Evolutionary conservation across 108 stramenopile genomes (phyloP).

Genomic region (Nitzschia sp.): DNA sequence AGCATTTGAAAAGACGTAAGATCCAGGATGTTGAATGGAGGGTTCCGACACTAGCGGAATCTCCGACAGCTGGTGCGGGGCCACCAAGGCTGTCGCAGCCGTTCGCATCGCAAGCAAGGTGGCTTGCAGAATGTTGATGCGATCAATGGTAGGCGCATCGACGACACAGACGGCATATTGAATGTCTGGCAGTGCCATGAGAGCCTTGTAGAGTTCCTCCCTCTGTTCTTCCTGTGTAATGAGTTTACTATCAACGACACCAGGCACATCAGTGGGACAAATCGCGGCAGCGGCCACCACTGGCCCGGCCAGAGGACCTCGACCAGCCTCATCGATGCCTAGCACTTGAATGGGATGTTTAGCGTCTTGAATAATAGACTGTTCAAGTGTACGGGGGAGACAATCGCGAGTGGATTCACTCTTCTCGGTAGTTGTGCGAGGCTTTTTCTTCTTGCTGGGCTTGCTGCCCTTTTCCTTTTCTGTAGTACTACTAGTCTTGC

Average conservation of each 20-base stretch:
- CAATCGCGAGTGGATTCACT: not conserved
- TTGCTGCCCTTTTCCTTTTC: too few relatives aligned
- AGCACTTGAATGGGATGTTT: conserved; percentile 2
- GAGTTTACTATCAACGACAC: conserved; percentile 91
- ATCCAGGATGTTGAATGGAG: conserved; percentile 49
- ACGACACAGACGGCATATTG: conserved; percentile 81
- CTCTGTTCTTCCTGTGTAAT: conserved; percentile 79
- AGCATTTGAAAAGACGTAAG: conserved; percentile 47
- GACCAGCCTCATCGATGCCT: conserved; percentile 93
- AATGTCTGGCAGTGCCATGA: conserved; percentile 52
- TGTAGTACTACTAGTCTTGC: too few relatives aligned
- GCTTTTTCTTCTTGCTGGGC: too few relatives aligned
- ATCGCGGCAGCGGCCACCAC: conserved; percentile 79
- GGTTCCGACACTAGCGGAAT: conserved; percentile 18
- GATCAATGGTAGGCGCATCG: conserved; percentile 89
- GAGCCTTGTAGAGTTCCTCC: conserved; percentile 44
- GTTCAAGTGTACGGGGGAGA: conserved; percentile 14
- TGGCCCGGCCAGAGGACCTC: conserved; percentile 96
- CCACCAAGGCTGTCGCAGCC: conserved; percentile 50
- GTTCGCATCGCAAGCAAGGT: conserved; percentile 87
- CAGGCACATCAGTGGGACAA: conserved; percentile 61
- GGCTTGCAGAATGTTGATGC: conserved; percentile 97
- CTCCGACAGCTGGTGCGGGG: conserved; percentile 21
- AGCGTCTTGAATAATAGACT: not conserved
- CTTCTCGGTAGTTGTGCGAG: too few relatives aligned